A percentile compares a stretch with the other conserved stretches of the same genome.
Evolutionary conservation across 345 rosid species (phyloP).

Genomic region (Gossypium raimondii): DNA sequence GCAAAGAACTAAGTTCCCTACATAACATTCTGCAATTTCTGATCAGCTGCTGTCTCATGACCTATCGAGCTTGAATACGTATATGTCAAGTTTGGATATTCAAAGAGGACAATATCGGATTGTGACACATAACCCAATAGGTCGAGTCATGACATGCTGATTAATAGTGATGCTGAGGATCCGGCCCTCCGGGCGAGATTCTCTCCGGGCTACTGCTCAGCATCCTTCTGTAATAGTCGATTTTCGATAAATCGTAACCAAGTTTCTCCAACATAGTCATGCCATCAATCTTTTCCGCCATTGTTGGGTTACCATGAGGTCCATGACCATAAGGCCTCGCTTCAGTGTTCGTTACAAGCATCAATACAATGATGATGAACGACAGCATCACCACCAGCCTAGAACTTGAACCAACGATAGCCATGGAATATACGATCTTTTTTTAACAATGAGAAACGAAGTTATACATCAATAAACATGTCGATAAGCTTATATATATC

Average conservation of each 20-base stretch:
- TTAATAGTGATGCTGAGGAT: constrained; percentile 35
- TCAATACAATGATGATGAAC: constrained; percentile 11
- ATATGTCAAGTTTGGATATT: no score
- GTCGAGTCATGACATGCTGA: neutral
- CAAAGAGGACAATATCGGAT: no score
- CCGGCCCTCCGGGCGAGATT: constrained; percentile 44
- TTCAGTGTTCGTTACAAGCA: constrained; percentile 12
- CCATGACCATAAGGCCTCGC: constrained; percentile 11
- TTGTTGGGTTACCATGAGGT: neutral
- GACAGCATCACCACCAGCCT: neutral
- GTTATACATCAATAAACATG: neutral
- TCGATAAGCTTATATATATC: constrained; percentile 2
- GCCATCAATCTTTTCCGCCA: constrained; percentile 8
- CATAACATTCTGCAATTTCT: neutral
- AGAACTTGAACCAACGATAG: neutral
- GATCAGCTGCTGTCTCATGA: neutral
- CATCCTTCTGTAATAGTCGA: constrained; percentile 18
- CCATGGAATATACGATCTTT: constrained; percentile 5
- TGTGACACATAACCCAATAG: no score
- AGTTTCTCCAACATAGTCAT: constrained; percentile 13
- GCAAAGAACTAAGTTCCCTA: neutral
- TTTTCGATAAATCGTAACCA: constrained; percentile 17
- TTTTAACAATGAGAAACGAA: no score
- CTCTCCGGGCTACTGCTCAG: constrained; percentile 17
- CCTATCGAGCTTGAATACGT: no score